Percentiles rank a stretch among this genome's conserved stretches.
phyloP scores from a whole-genome alignment of 345 rosid genomes.

The Populus deltoides region DNA sequence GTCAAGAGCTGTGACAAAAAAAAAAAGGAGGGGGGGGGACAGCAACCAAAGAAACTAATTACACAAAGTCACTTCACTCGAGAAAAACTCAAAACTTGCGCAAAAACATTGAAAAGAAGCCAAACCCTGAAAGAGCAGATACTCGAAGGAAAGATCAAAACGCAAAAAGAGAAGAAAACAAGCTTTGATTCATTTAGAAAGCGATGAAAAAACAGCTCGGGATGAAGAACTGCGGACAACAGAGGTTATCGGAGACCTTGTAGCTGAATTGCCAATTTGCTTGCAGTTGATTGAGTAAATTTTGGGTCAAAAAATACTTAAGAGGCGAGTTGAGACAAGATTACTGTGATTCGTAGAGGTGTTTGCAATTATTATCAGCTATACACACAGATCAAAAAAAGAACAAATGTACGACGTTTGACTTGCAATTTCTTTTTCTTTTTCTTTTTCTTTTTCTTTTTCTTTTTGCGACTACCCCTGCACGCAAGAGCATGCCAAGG shows the following conservation, averaged over 20 bases:
- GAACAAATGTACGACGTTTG: not conserved
- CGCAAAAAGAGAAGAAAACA: not conserved
- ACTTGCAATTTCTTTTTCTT: not conserved
- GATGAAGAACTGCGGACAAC: not conserved
- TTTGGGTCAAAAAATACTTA: not conserved
- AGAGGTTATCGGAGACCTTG: not conserved
- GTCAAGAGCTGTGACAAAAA: not conserved
- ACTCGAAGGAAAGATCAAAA: not conserved
- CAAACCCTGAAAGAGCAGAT: not conserved
- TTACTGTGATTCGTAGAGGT: not conserved
- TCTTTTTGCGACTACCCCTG: not conserved
- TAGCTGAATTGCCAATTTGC: not conserved
- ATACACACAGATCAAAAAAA: not conserved
- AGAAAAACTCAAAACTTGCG: not conserved
- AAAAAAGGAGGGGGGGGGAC: not conserved
- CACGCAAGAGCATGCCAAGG: not conserved
- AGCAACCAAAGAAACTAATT: not conserved
- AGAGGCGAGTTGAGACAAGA: not conserved
- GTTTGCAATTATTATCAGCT: not conserved
- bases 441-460: not conserved
- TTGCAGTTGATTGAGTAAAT: not conserved
- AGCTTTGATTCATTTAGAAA: not conserved
- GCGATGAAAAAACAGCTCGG: not conserved
- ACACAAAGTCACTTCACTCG: not conserved
- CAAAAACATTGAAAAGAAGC: not conserved